phyloP scores from a whole-genome alignment of 306 rosid species.

The Cucurbita moschata region DNA sequence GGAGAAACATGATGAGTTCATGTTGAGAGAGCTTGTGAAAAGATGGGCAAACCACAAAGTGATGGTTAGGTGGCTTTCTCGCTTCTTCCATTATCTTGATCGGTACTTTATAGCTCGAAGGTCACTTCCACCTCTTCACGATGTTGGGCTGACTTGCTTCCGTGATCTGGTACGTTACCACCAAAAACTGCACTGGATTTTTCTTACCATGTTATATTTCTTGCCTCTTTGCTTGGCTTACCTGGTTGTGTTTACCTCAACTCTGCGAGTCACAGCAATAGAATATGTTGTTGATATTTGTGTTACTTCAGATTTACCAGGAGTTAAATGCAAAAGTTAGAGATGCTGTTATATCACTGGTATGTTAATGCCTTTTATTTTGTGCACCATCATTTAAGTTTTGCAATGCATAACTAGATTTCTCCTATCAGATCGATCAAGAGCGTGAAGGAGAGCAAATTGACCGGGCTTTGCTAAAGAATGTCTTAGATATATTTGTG shows the following conservation, averaged over 20 bases:
- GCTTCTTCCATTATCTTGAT: conserved; percentile 44
- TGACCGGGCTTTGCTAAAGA: conserved; percentile 40
- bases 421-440: conserved; percentile 32
- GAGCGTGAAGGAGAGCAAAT: conserved; percentile 53
- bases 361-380: conserved; percentile 8
- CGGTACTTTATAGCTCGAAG: conserved; percentile 36
- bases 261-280: neutral
- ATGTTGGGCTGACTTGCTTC: conserved; percentile 47
- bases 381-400: neutral
- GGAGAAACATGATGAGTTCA: conserved; percentile 51
- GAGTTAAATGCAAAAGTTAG: conserved; percentile 47
- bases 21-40: conserved; percentile 58
- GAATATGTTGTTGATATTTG: neutral
- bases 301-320: conserved; percentile 34
- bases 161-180: conserved; percentile 42
- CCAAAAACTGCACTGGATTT: neutral
- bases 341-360: conserved; percentile 57
- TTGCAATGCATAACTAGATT: neutral
- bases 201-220: neutral
- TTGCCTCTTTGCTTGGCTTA: neutral
- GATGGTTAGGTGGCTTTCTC: conserved; percentile 60
- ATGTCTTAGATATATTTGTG: conserved; percentile 36
- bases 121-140: conserved; percentile 44
- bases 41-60: conserved; percentile 74
- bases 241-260: neutral